Evolutionary conservation across 2,329 filamentous ascomycete genomes (phyloP), one percentile per base, ranked within the genome.

Genomic region (Talaromyces verruculosus): DNA sequence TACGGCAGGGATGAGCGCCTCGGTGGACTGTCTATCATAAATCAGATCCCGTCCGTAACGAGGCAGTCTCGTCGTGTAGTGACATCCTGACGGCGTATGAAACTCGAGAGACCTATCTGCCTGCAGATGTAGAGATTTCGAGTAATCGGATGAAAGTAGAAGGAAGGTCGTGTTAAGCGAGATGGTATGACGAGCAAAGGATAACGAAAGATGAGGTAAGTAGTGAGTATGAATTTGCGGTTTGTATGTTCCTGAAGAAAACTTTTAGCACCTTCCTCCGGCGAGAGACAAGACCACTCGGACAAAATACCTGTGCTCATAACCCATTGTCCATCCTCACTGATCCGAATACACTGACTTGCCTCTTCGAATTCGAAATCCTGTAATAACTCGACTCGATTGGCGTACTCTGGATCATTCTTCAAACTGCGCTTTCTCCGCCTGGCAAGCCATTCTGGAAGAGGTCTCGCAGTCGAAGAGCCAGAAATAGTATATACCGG

Each of bases 311-410:
- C 93, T 62, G 93, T 96, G 73, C 91, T 96, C 91, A 97, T 95
- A 47, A 95, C 88, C 93, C 95, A 99, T 76, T 98, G 90, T 59
- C 94, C 94, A 86, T 99, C 95, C 66, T 97, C 93, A 72, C 92
- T 97, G 69, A 95, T 87, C 60, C 92, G 87, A 69, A 99, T 88
- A 76, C 94, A 97, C 71, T 89, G 88, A 75, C 93, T 97, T 47
- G 96, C 94, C 80, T 97, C 93, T 73, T 97, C 93, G 73, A 99
- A 98, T 75, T 96, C 93, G 78, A 99, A 99, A 76, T 99, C 95
- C 74, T 99, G 95, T 43, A 99, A 85, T 65, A 99, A 84, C 79
- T 99, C 95, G 72, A 99, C 89, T 70, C 95, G 90, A 77, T 93
- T 97, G 69, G 93, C 90, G 79, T 94, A 98, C 76, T 97, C 94